phyloP scores from a whole-genome alignment of 768 basidiomycete genomes.

The Russula virescens region DNA sequence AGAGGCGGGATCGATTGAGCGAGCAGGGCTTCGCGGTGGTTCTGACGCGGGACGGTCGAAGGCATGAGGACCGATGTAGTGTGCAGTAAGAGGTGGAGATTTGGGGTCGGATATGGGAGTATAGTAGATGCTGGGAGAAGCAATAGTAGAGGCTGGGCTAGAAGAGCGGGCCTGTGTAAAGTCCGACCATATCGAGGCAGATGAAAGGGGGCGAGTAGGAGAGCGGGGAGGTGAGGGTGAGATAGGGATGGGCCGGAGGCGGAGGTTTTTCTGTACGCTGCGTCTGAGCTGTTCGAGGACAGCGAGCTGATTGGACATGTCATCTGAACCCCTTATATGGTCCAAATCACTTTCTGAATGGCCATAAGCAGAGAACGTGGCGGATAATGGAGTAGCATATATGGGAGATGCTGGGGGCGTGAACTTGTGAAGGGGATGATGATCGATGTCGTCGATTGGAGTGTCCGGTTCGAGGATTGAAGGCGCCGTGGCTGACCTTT shows the following conservation, averaged over 20 bases:
- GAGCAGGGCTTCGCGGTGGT: conserved; percentile 28
- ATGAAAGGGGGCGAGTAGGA: conserved; percentile 27
- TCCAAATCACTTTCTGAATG: conserved; percentile 29
- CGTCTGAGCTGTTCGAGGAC: conserved; percentile 63
- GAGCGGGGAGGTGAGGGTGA: conserved; percentile 25
- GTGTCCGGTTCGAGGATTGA: conserved; percentile 34
- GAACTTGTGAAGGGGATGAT: conserved; percentile 25
- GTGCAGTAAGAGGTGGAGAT: conserved; percentile 30
- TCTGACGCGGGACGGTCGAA: conserved; percentile 21
- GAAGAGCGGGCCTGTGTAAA: conserved; percentile 34
- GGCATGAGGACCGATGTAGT: conserved; percentile 30
- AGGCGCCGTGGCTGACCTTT: conserved; percentile 26
- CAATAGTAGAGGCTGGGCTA: conserved; percentile 43
- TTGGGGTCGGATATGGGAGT: conserved; percentile 43
- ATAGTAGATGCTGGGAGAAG: conserved; percentile 41
- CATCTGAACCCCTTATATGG: conserved; percentile 35
- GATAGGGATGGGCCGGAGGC: conserved; percentile 69
- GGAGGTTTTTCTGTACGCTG: conserved; percentile 71
- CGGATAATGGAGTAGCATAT: conserved; percentile 29
- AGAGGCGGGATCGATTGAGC: conserved; percentile 42
- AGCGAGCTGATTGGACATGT: conserved; percentile 61
- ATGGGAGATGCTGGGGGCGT: conserved; percentile 30
- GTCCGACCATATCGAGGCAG: conserved; percentile 28
- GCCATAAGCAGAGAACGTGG: conserved; percentile 23
- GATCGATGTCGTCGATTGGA: conserved; percentile 33